Conservation (phyloP, 495 filamentous ascomycete species). For the Oidiodendron maius region DNA sequence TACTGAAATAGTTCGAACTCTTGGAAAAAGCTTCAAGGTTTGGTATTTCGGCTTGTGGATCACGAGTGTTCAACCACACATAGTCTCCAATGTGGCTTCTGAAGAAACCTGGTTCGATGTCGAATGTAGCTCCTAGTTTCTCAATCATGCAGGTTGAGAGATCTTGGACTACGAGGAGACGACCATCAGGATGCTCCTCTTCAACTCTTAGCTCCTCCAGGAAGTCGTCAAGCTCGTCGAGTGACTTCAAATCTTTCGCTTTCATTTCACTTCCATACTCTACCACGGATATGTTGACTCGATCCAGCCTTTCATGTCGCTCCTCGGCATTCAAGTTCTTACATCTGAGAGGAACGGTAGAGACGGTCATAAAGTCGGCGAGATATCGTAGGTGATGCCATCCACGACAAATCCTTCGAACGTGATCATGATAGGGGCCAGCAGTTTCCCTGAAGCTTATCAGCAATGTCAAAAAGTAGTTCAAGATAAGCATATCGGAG, state of each 20-base stretch:
- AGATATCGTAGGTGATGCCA: conserved; percentile 10
- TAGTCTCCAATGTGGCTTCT: conserved; percentile 9
- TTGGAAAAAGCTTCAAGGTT: conserved; percentile 4
- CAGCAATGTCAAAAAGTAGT: conserved; percentile 6
- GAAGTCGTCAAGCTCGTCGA: conserved; percentile 2
- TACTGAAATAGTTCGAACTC: conserved; percentile 7
- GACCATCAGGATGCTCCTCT: background rate
- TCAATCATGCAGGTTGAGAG: conserved; percentile 8
- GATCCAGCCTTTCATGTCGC: conserved; percentile 6
- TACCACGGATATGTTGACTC: conserved; percentile 5
- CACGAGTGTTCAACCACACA: conserved; percentile 5
- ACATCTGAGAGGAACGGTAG: background rate
- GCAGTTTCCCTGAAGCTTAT: conserved; percentile 7
- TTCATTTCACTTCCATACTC: conserved; percentile 8
- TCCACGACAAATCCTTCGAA: conserved; percentile 3
- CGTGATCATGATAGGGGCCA: conserved; percentile 3
- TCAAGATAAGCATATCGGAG: background rate
- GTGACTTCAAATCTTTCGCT: background rate
- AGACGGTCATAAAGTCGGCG: conserved; percentile 7
- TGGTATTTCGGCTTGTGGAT: conserved; percentile 10
- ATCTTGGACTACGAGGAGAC: conserved; percentile 6
- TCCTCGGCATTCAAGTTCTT: conserved; percentile 4
- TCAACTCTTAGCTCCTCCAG: background rate
- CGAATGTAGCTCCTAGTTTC: conserved; percentile 7
- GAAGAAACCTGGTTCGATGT: conserved; percentile 11